phyloP scores from a whole-genome alignment of 2,329 filamentous ascomycete species.

The Penicillium sp. region DNA sequence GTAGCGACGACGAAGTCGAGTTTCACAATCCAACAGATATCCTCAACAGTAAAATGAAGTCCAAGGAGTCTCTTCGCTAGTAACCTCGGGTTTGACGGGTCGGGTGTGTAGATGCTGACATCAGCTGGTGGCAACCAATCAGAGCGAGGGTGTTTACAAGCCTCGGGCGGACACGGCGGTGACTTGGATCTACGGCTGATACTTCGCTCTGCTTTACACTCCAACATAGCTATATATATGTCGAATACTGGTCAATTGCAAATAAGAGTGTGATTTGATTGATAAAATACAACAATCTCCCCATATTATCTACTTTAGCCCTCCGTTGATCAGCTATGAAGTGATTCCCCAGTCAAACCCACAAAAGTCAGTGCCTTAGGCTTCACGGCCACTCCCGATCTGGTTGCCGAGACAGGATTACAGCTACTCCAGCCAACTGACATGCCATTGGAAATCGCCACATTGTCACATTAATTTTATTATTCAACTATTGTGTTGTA shows the following conservation, averaged over 20 bases:
- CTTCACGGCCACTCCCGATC: conserved; percentile 13
- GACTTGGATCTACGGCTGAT: conserved; percentile 10
- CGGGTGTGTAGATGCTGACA: conserved; percentile 31
- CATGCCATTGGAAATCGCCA: neutral
- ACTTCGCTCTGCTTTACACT: neutral
- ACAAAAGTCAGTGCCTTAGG: conserved; percentile 10
- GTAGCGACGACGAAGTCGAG: conserved; percentile 5
- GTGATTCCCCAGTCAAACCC: neutral
- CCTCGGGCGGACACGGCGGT: conserved; percentile 39
- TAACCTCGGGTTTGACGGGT: conserved; percentile 39
- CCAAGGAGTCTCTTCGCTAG: conserved; percentile 28
- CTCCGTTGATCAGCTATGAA: neutral
- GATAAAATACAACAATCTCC: neutral
- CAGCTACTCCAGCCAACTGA: conserved; percentile 2
- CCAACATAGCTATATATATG: neutral
- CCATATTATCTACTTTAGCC: neutral
- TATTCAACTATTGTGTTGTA: neutral
- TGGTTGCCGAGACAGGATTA: conserved; percentile 16
- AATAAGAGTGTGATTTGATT: neutral
- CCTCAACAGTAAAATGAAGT: conserved; percentile 24
- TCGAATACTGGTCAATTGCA: neutral
- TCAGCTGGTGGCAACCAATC: conserved; percentile 30
- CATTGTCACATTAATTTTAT: neutral
- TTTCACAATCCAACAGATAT: conserved; percentile 13
- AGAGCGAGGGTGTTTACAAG: conserved; percentile 35